Conservation (phyloP, 2,329 filamentous ascomycete genomes). For the Epichloe bromicola region DNA sequence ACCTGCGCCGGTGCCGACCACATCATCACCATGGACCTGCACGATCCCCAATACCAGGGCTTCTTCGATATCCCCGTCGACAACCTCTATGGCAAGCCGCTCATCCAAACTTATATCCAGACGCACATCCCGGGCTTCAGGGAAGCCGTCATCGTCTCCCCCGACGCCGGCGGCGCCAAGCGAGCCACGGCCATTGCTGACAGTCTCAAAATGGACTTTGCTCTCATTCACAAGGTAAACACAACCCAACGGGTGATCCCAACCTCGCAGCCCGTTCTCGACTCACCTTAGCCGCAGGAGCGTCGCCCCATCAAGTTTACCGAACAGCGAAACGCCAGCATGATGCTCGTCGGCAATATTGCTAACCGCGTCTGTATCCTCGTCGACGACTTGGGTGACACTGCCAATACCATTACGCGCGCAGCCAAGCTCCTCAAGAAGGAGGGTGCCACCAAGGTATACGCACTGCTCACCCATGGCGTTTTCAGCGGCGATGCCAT, state of each 20-base stretch:
- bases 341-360: conserved; percentile 91
- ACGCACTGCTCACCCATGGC: conserved; percentile 86
- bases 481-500: conserved; percentile 93
- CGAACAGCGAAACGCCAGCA: conserved; percentile 80
- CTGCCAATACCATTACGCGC: conserved; percentile 91
- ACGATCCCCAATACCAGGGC: conserved; percentile 93
- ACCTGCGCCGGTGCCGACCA: conserved; percentile 95
- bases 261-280: conserved; percentile 16
- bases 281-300: conserved; percentile 44
- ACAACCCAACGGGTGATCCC: conserved; percentile 4
- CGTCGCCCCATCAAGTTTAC: conserved; percentile 77
- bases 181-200: conserved; percentile 92
- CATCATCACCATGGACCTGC: conserved; percentile 94
- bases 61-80: conserved; percentile 99
- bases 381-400: conserved; percentile 89
- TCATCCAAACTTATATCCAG: conserved; percentile 60
- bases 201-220: conserved; percentile 85
- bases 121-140: conserved; percentile 74
- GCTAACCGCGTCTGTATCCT: conserved; percentile 72
- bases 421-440: conserved; percentile 95
- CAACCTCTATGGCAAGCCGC: conserved; percentile 79
- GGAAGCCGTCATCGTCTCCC: conserved; percentile 79
- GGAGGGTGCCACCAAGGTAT: conserved; percentile 82
- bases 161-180: conserved; percentile 93
- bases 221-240: conserved; percentile 83